Evolutionary conservation across 805 yeast species (phyloP), one percentile per base, ranked within the genome.

Genomic region (Suhomyces emberorum): DNA sequence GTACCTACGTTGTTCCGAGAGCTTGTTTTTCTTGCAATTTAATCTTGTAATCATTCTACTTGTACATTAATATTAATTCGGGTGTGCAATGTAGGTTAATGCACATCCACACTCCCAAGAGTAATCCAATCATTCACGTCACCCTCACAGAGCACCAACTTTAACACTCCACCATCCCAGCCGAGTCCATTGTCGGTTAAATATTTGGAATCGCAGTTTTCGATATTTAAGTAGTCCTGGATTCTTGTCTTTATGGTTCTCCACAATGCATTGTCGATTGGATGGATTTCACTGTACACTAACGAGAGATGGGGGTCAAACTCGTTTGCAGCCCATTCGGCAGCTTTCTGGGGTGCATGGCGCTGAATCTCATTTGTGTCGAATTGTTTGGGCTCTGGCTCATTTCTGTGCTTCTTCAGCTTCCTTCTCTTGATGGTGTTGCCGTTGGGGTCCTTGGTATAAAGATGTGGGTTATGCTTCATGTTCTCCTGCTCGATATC

Each of bases 291-390:
- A 7, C 88, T 78, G 55, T 85, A 85, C 4, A 79, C 79, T 37
- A 85, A 58, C 6, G 88, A 81, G 12, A 85, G 63, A 54, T 85
- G 95, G 1, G 95, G 95, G 35, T 74, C 77, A 51, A 67, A 85
- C 35, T 78, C 82, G 3, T 59, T 50, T 10, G 41, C 42, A 4
- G 74, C 71, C 89, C 91, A 83, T 15, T 49, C 54, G 4, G 70
- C 65, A 0, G 73, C 74, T 17, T 66, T 66, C 5, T 60, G 66
- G 0, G 87, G 80, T 22, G 72, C 65, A 28, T 69, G 62, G 6
- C 68, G 65, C 37, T 64, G 56, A 4, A 61, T 49, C 22, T 45
- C 39, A 2, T 55, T 43, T 28, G 55, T 39, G 25, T 67, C 70
- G 11, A 66, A 34, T 7, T 47, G 46, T 18, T 59, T 57, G 1